phyloP scores from a whole-genome alignment of 805 yeast genomes.

The Jamesozyma rosinii region DNA sequence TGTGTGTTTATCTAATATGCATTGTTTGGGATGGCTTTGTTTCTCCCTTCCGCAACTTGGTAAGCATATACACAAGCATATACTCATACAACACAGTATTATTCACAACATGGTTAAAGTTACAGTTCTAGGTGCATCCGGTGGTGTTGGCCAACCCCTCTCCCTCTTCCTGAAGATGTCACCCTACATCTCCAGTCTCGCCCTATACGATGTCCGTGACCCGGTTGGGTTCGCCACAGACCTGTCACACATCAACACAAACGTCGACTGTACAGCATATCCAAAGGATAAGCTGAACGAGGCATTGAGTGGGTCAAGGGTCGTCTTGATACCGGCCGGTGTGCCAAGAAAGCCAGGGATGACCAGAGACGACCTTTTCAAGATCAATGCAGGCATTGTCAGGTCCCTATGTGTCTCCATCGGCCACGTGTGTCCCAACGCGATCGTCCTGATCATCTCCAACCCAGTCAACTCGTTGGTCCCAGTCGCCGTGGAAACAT shows the following conservation, averaged over 20 bases:
- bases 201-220: constrained; percentile 80
- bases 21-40: too few relatives aligned
- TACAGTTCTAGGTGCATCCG: constrained; percentile 73
- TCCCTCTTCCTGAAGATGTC: constrained; percentile 78
- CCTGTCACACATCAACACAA: constrained; percentile 85
- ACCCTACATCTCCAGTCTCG: constrained; percentile 76
- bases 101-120: constrained; percentile 40
- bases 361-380: constrained; percentile 95
- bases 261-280: constrained; percentile 79
- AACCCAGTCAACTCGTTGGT: constrained; percentile 97
- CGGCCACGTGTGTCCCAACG: constrained; percentile 76
- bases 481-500: constrained; percentile 89
- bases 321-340: constrained; percentile 92
- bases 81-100: too few relatives aligned
- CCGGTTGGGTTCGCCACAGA: constrained; percentile 97
- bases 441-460: constrained; percentile 72
- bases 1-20: too few relatives aligned
- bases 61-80: too few relatives aligned
- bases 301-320: constrained; percentile 64
- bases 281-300: constrained; percentile 63
- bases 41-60: too few relatives aligned
- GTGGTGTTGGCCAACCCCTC: constrained; percentile 93
- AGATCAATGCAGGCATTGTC: constrained; percentile 91
- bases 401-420: constrained; percentile 81
- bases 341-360: constrained; percentile 98